Evolutionary conservation across 495 filamentous ascomycete genomes (phyloP), one percentile per base, ranked within the genome.

Genomic region (Annulohypoxylon nitens): DNA sequence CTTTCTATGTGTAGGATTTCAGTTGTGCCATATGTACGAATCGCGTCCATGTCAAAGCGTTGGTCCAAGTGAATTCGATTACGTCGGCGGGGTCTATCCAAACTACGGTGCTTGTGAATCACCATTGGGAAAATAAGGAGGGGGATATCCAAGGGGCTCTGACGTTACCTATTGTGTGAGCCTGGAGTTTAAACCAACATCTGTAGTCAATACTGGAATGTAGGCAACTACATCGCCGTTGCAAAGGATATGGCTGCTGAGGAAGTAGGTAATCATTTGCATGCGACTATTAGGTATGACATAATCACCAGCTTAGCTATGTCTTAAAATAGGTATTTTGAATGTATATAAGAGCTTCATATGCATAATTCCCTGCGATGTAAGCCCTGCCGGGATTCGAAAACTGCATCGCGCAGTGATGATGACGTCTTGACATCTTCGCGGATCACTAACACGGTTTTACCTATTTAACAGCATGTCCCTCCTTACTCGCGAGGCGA

Each of bases 1-100:
- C 30, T 51, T 9, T 51, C 10, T 12, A n/a, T 55, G 26, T 50
- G 16, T 58, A 58, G 54, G 54, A 58, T 39, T 58, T 58, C 54
- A 39, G 39, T 26, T 58, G 54, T 54, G 50, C 50, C 25, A 33
- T 51, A 51, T 51, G 48, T 51, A 26, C 48, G 48, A 12, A 51
- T 23, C 33, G 20, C 55, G 33, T 53, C 30, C 39, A 20, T 14
- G 65, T 61, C 65, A 33, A 50, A 68, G 62, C 62, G 48, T 33
- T 33, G 1, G 48, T 4, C 48, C 20, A 26, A 9, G 20, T 26
- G 48, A 23, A 26, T 25, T 54, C 50, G 33, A 33, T 14, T 25
- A 33, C 23, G 14, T 54, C 11, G 50, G 50, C 50, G 50, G 25
- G 23, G 50, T 33, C 14, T 16, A 4, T 11, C 2, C n/a, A 12